A percentile compares a stretch with the other conserved stretches of the same genome.
Evolutionary conservation across 2,329 filamentous ascomycete species (phyloP).

Genomic region (Rugonectria rugulosa): DNA sequence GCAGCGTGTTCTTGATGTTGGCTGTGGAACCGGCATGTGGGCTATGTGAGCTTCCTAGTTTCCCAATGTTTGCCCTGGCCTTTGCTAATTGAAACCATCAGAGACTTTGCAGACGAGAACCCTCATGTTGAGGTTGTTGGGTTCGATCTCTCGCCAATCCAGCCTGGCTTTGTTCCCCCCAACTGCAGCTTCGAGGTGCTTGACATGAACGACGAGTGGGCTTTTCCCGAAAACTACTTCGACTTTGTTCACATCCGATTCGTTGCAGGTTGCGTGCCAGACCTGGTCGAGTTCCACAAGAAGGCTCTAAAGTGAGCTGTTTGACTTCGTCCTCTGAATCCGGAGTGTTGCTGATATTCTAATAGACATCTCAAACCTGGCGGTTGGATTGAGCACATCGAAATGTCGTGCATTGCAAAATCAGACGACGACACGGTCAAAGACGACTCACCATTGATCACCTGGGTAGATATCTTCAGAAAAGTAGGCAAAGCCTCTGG

Average conservation of each 20-base stretch:
- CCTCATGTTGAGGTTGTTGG: constrained; percentile 57
- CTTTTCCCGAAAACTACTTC: constrained; percentile 54
- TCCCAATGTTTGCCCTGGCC: neutral
- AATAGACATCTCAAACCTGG: constrained; percentile 22
- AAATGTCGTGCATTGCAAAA: constrained; percentile 16
- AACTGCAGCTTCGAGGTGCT: constrained; percentile 72
- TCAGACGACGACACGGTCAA: constrained; percentile 39
- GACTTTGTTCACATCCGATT: constrained; percentile 67
- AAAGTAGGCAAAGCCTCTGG: constrained; percentile 25
- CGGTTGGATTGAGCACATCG: constrained; percentile 22
- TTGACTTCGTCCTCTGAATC: neutral
- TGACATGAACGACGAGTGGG: constrained; percentile 62
- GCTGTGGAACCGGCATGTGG: constrained; percentile 48
- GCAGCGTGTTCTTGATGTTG: constrained; percentile 42
- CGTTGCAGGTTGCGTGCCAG: constrained; percentile 60
- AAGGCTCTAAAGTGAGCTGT: constrained; percentile 56
- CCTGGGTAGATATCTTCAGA: constrained; percentile 31
- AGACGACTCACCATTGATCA: constrained; percentile 23
- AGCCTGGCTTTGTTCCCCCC: constrained; percentile 62
- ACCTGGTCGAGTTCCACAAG: constrained; percentile 59
- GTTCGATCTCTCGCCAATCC: constrained; percentile 65
- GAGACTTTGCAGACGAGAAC: constrained; percentile 47
- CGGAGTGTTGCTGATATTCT: no score
- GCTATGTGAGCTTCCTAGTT: constrained; percentile 33
- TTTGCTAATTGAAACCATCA: neutral